Evolutionary conservation across 495 filamentous ascomycete genomes (phyloP).

Genomic region (Penicillium verhagenii): DNA sequence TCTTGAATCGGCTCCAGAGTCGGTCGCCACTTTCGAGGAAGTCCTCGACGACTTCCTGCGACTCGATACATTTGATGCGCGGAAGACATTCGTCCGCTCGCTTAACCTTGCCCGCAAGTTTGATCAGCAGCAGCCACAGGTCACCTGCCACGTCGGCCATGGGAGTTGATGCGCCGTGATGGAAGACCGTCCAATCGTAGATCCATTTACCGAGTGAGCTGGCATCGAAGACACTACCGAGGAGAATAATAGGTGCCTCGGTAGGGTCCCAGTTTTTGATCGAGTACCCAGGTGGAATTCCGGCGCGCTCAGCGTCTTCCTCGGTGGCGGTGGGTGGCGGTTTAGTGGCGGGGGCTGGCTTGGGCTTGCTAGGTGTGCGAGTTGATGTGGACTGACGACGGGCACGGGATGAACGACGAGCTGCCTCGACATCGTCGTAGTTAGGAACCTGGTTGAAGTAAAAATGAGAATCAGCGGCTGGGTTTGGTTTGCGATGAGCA

Average conservation of each 20-base stretch:
- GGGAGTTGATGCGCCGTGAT: conserved; percentile 79
- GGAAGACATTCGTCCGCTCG: conserved; percentile 79
- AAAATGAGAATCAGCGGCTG: conserved; percentile 54
- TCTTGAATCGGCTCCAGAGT: conserved; percentile 81
- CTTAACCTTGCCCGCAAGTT: conserved; percentile 94
- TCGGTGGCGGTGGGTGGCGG: conserved; percentile 74
- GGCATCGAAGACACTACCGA: conserved; percentile 95
- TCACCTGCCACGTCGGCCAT: conserved; percentile 93
- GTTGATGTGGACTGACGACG: conserved; percentile 53
- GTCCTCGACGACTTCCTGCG: conserved; percentile 79
- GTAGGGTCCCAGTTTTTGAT: conserved; percentile 98
- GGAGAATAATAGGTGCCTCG: conserved; percentile 87
- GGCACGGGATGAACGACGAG: conserved; percentile 40
- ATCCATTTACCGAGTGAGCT: conserved; percentile 99
- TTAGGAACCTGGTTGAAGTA: conserved; percentile 51
- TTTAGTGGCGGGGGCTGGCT: conserved; percentile 42
- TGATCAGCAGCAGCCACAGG: conserved; percentile 91
- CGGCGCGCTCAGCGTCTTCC: conserved; percentile 73
- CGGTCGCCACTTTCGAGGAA: conserved; percentile 91
- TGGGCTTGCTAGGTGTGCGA: conserved; percentile 44
- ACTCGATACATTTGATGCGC: conserved; percentile 67
- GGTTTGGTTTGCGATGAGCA: conserved; percentile 46
- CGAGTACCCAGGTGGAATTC: conserved; percentile 89
- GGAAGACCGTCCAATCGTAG: conserved; percentile 98
- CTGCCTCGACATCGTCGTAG: conserved; percentile 42